Percentiles rank a stretch among this genome's conserved stretches.
Conservation (phyloP, 2,329 filamentous ascomycete species). For the Juglanconis juglandina region DNA sequence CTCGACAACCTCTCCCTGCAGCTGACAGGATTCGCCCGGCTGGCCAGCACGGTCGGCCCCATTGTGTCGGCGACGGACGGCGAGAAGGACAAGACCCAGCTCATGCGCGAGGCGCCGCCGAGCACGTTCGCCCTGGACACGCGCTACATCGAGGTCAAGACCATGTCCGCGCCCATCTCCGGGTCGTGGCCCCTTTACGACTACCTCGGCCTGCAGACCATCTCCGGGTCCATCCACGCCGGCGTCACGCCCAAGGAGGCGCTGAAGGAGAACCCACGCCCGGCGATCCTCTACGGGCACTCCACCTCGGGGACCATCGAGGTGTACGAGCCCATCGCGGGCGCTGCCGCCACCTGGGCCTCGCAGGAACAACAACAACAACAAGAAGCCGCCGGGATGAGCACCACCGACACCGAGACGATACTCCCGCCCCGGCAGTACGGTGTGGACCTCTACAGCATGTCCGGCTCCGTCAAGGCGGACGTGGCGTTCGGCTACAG, state of each 20-base stretch:
- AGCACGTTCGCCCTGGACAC: constrained; percentile 40
- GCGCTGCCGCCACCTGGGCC: constrained; percentile 13
- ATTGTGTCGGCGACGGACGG: constrained; percentile 34
- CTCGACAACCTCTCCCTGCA: constrained; percentile 37
- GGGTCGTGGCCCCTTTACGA: constrained; percentile 53
- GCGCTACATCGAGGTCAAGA: constrained; percentile 38
- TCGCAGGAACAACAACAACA: neutral
- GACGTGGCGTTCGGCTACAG: constrained; percentile 37
- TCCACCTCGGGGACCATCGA: constrained; percentile 43
- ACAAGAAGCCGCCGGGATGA: neutral
- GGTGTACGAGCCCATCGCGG: constrained; percentile 39
- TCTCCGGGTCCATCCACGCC: constrained; percentile 40
- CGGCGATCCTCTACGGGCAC: constrained; percentile 39
- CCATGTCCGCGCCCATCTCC: constrained; percentile 40
- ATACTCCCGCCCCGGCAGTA: constrained; percentile 46
- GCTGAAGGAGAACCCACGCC: constrained; percentile 30
- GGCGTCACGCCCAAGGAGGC: constrained; percentile 39
- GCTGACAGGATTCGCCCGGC: constrained; percentile 24
- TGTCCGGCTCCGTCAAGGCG: constrained; percentile 41
- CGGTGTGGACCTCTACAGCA: constrained; percentile 39
- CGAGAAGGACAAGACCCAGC: constrained; percentile 21
- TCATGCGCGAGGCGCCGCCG: constrained; percentile 26
- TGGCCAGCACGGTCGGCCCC: constrained; percentile 37
- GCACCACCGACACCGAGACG: constrained; percentile 2
- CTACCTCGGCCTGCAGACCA: constrained; percentile 40